Percentiles rank a stretch among this genome's conserved stretches.
Evolutionary conservation across 495 filamentous ascomycete genomes (phyloP).

Genomic region (Elasticomyces elasticus): DNA sequence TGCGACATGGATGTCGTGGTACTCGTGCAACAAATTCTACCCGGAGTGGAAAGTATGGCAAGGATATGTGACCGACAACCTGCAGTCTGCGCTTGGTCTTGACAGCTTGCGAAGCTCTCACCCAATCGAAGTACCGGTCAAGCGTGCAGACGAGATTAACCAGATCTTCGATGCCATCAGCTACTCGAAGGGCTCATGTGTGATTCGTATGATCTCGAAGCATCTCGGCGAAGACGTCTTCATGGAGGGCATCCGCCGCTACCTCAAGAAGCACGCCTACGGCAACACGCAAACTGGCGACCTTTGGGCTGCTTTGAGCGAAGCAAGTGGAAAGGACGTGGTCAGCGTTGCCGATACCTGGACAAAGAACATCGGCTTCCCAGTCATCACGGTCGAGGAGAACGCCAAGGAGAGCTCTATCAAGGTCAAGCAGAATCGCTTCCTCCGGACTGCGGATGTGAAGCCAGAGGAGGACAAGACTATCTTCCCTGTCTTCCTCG

Average conservation of each 20-base stretch:
- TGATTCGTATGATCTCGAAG: constrained; percentile 94
- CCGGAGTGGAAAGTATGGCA: constrained; percentile 99
- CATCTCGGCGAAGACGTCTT: constrained; percentile 89
- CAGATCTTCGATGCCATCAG: constrained; percentile 99
- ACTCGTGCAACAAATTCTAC: constrained; percentile 76
- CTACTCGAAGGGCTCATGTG: constrained; percentile 92
- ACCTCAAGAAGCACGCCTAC: constrained; percentile 93
- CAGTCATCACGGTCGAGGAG: constrained; percentile 61
- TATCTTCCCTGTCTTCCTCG: constrained; percentile 62
- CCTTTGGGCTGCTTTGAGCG: constrained; percentile 79
- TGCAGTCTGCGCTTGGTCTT: constrained; percentile 75
- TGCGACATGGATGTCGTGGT: constrained; percentile 76
- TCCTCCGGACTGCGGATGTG: constrained; percentile 63
- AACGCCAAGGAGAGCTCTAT: constrained; percentile 48
- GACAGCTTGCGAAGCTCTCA: constrained; percentile 92
- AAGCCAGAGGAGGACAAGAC: constrained; percentile 76
- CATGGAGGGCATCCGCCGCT: constrained; percentile 81
- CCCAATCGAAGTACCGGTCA: constrained; percentile 94
- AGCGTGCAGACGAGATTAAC: constrained; percentile 89
- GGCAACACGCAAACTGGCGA: constrained; percentile 76
- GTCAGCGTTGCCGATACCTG: constrained; percentile 67
- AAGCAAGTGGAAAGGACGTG: constrained; percentile 86
- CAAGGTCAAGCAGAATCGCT: constrained; percentile 63
- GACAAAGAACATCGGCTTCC: constrained; percentile 70
- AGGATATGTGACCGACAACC: constrained; percentile 79